Evolutionary conservation across 768 basidiomycete genomes (phyloP), one percentile per base, ranked within the genome.

Genomic region (Punctularia strigosozonata): DNA sequence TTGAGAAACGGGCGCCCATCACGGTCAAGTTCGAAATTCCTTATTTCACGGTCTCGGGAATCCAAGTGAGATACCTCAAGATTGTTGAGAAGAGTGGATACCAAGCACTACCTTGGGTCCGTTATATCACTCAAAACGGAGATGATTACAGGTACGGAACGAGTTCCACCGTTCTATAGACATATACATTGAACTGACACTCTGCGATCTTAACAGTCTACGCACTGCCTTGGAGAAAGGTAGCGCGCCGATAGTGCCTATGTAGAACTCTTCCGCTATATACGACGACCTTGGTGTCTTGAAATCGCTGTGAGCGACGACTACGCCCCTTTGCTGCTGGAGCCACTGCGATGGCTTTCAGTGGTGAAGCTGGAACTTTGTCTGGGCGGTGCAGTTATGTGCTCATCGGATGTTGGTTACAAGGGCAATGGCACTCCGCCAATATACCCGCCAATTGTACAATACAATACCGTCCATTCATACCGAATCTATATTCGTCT

Each of bases 51-150:
- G 90, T 95, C 4, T 92, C 90, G 0, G 92, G 92, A 4, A 91
- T 97, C 42, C 94, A 97, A 60, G 95, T 99, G 12, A 77, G 95
- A 37, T 98, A 98, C 59, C 72, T 99, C 46, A 98, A 98, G 62
- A 90, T 99, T 38, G 91, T 98, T 0, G 95, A 99, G 62, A 98
- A 98, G 71, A 89, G 86, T 44, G 95, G 91, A 15, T 98, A 99
- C 58, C 89, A 94, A 58, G 88, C 90, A 4, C 60, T 94, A 31
- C 92, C 91, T 1, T 95, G 92, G 92, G 92, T 98, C 43, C 68
- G 91, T 42, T 95, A 90, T 55, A 87, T 92, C 43, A 88, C 87
- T 2, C 84, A 89, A 59, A 86, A 89, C 49, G 88, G 87, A 14
- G 86, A 90, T 50, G 87, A 89, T 55, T 89, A 89, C 55, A 89